Evolutionary conservation across 1,284 basidiomycete genomes (phyloP).

Genomic region (Marasmius oreades): DNA sequence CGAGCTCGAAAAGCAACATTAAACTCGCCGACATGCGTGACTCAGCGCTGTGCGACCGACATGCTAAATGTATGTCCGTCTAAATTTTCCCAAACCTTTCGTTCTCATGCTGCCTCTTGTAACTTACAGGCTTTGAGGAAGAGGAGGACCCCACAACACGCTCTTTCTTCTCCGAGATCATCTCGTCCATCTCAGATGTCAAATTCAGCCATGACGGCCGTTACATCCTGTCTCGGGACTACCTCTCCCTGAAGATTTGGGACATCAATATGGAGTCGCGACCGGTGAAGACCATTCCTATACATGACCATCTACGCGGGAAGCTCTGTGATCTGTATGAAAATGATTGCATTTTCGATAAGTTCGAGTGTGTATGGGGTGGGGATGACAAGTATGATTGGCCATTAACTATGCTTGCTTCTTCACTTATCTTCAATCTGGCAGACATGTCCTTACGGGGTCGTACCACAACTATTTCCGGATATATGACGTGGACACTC

Average conservation of each 20-base stretch:
- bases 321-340: constrained; percentile 99
- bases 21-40: constrained; percentile 99
- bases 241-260: constrained; percentile 98
- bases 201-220: constrained; percentile 98
- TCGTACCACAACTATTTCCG: constrained; percentile 99
- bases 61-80: constrained; percentile 84
- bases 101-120: constrained; percentile 13
- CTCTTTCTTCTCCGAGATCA: constrained; percentile 99
- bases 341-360: constrained; percentile 99
- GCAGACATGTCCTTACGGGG: constrained; percentile 90
- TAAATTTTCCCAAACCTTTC: background rate
- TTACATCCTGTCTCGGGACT: constrained; percentile 96
- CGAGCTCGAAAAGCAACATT: constrained; percentile 99
- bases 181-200: constrained; percentile 99
- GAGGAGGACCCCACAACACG: constrained; percentile 97
- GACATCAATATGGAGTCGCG: constrained; percentile 99
- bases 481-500: constrained; percentile 93
- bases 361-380: constrained; percentile 97
- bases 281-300: constrained; percentile 97
- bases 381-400: constrained; percentile 86
- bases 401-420: constrained; percentile 14
- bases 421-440: constrained; percentile 12
- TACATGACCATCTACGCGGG: constrained; percentile 96
- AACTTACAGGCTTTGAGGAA: constrained; percentile 84
- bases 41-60: constrained; percentile 93